Evolutionary conservation across 1,284 basidiomycete genomes (phyloP).

Genomic region (Ganoderma resinaceum): DNA sequence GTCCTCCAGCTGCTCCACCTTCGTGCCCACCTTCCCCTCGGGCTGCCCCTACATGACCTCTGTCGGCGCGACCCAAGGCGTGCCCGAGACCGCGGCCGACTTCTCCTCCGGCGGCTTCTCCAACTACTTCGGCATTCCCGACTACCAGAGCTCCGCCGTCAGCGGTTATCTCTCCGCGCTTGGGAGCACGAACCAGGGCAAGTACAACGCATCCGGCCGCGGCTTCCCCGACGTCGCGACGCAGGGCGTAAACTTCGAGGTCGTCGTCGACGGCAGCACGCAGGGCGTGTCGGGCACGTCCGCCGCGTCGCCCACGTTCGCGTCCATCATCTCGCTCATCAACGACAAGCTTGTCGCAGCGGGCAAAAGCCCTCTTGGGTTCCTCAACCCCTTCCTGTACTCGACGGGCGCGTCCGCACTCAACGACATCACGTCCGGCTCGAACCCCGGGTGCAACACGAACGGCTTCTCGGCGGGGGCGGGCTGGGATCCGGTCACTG

Average conservation of each 20-base stretch:
- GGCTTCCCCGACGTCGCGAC: constrained; percentile 12
- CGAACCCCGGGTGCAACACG: constrained; percentile 42
- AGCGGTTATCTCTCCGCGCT: constrained; percentile 9
- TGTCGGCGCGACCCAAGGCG: constrained; percentile 56
- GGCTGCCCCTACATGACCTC: constrained; percentile 65
- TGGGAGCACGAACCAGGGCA: constrained; percentile 44
- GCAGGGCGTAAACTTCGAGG: constrained; percentile 53
- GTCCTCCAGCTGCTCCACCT: constrained; percentile 56
- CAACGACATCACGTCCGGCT: constrained; percentile 33
- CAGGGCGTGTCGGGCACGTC: constrained; percentile 54
- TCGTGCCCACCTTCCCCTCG: constrained; percentile 77
- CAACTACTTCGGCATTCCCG: constrained; percentile 22
- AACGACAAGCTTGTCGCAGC: constrained; percentile 64
- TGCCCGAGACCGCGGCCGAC: constrained; percentile 54
- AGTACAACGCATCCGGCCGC: constrained; percentile 56
- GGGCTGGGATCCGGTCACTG: background rate
- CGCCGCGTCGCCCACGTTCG: no score
- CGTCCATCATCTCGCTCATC: constrained; percentile 56
- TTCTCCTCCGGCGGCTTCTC: constrained; percentile 49
- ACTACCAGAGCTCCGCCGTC: constrained; percentile 25
- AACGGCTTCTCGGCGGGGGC: constrained; percentile 42
- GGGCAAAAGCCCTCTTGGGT: constrained; percentile 59
- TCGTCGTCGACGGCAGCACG: constrained; percentile 53
- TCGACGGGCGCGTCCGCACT: constrained; percentile 43
- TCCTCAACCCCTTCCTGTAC: constrained; percentile 63